Evolutionary conservation across 2,329 filamentous ascomycete genomes (phyloP), one percentile per base, ranked within the genome.

Genomic region (Aspergillus cejpii): DNA sequence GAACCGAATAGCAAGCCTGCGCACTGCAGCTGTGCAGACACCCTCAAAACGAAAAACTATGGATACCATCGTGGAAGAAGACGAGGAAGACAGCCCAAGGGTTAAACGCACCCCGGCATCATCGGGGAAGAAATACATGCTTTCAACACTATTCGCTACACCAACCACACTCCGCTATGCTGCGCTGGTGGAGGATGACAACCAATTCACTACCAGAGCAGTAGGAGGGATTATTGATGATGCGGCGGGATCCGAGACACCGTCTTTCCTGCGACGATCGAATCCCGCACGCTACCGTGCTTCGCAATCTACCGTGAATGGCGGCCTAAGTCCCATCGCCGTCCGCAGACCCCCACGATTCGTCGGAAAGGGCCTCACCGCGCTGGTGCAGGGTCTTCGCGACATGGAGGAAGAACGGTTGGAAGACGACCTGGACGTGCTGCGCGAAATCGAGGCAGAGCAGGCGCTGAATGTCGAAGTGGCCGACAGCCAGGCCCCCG

Each of bases 121-220:
- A 10, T 66, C 69, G 8, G 67, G 67, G 7, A 71, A 69, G 47
- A 68, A 65, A 44, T 69, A 70, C 43, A 68, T 69, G 51, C 60
- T 73, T 11, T 66, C 68, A 8, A 68, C 67, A 37, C 62, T 73
- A 27, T 73, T 73, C 45, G 68, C 69, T 10, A 73, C 70, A 0
- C 71, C 71, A 1, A 72, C 67, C 3, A 68, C 68, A 0, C 59
- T 66, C 52, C 65, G 68, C 31, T 73, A 69, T 50, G 62, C 66
- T 1, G 57, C 62, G 3, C 66, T 67, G 52, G 64, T 70, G 5
- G 62, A 68, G 24, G 54, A 60, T 10, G 58, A 63, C 26, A 54
- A 65, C 28, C 38, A 59, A 24, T 34, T 43, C 36, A 27, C 20
- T 12, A 42, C 33, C 7, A 34, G 8, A 17, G n/a, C 23, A 1